A percentile compares a stretch with the other conserved stretches of the same genome.
These are phyloP conservation scores for Rhodosporidiobolus sp. DNA, from an alignment of 768 basidiomycete genomes.

Conservation along the genomic window DNA sequence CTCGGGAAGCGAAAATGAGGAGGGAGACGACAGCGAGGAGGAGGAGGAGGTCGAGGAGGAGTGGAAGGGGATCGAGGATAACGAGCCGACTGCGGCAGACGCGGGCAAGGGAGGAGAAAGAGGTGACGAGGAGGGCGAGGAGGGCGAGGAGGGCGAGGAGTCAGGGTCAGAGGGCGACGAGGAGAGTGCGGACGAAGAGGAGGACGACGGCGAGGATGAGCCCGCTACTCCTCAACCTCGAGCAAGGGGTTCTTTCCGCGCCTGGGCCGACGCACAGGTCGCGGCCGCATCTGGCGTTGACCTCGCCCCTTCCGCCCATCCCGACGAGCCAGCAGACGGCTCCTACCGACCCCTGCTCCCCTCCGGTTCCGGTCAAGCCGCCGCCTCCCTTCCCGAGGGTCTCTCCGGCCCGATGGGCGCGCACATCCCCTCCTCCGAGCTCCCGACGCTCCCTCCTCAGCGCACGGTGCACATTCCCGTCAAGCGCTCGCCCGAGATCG, in stretches of 20 bases:
- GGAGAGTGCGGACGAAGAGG: constrained; percentile 53
- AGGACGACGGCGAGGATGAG: constrained; percentile 21
- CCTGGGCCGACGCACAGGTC: constrained; percentile 41
- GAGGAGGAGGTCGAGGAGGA: constrained; percentile 42
- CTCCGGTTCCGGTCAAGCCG: constrained; percentile 25
- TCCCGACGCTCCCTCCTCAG: constrained; percentile 37
- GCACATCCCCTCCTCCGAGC: constrained; percentile 13
- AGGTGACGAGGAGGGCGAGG: constrained; percentile 62
- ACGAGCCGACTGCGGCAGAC: constrained; percentile 48
- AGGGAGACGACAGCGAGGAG: constrained; percentile 46
- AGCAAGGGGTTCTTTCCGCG: constrained; percentile 37
- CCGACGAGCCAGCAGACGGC: constrained; percentile 8
- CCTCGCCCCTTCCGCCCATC: neutral
- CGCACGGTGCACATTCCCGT: constrained; percentile 38
- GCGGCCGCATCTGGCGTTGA: constrained; percentile 21
- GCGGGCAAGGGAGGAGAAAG: constrained; percentile 67
- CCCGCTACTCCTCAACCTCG: constrained; percentile 1
- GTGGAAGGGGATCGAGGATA: constrained; percentile 38
- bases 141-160: constrained; percentile 51
- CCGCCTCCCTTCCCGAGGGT: constrained; percentile 20
- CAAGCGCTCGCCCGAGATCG: constrained; percentile 46
- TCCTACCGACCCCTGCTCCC: constrained; percentile 32
- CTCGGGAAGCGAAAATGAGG: constrained; percentile 43
- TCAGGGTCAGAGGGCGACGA: constrained; percentile 36
- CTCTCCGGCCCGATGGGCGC: constrained; percentile 39